These are phyloP conservation scores for Gnomoniopsis smithogilvyi DNA, from an alignment of 2,329 filamentous ascomycete species.

Conservation along the genomic window DNA sequence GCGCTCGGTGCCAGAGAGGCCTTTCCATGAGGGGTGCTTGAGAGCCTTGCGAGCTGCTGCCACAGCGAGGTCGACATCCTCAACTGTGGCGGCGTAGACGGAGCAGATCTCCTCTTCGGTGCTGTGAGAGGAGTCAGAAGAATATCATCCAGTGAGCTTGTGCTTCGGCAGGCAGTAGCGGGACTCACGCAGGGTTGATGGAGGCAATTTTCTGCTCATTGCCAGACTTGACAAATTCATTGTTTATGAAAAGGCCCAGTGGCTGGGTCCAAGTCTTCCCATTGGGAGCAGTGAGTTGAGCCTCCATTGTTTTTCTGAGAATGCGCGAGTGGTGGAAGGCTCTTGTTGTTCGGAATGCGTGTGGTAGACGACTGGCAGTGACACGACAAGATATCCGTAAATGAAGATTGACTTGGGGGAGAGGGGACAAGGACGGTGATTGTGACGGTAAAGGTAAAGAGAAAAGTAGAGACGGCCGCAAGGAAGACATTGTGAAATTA, in stretches of 20 bases:
- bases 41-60: conserved; percentile 67
- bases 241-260: conserved; percentile 79
- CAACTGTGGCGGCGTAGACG: conserved; percentile 64
- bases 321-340: background rate
- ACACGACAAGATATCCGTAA: background rate
- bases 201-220: conserved; percentile 61
- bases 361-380: background rate
- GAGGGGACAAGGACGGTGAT: background rate
- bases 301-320: conserved; percentile 28
- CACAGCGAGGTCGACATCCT: conserved; percentile 69
- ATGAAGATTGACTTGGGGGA: background rate
- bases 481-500: no score
- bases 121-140: conserved; percentile 23
- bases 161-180: background rate
- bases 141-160: background rate
- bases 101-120: conserved; percentile 66
- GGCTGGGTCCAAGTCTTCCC: conserved; percentile 70
- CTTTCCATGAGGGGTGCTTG: conserved; percentile 63
- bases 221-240: conserved; percentile 70
- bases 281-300: conserved; percentile 72
- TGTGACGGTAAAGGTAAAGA: background rate
- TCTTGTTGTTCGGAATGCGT: background rate
- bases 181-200: conserved; percentile 66
- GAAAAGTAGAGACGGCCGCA: background rate
- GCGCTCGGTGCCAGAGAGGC: conserved; percentile 64